phyloP scores from a whole-genome alignment of 495 filamentous ascomycete genomes.

The Lasiosphaeria miniovina region DNA sequence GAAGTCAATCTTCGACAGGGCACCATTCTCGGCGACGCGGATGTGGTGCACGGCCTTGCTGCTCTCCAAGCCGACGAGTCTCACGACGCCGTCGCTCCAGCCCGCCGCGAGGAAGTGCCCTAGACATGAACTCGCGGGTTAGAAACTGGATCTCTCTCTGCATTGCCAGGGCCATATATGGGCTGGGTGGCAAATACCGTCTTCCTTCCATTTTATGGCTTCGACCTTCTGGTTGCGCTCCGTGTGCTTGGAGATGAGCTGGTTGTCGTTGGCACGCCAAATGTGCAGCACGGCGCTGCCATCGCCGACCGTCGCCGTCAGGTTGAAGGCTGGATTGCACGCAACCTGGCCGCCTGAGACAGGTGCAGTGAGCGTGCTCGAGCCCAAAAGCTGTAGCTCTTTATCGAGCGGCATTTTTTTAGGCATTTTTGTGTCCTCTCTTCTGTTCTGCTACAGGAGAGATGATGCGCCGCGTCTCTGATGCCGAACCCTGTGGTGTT shows the following conservation, averaged over 20 bases:
- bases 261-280: conserved; percentile 42
- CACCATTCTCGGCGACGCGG: conserved; percentile 30
- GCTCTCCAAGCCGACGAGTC: conserved; percentile 70
- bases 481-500: neutral
- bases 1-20: conserved; percentile 53
- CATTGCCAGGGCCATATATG: conserved; percentile 15
- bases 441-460: neutral
- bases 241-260: conserved; percentile 41
- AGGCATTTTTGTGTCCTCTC: neutral
- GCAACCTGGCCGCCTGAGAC: conserved; percentile 49
- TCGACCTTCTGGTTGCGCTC: conserved; percentile 53
- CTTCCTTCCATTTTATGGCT: conserved; percentile 70
- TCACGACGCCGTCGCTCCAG: conserved; percentile 68
- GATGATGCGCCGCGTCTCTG: neutral
- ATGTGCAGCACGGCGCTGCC: conserved; percentile 65
- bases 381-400: conserved; percentile 39
- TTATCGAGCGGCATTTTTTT: neutral
- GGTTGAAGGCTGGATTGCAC: conserved; percentile 80
- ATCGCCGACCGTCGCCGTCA: conserved; percentile 70
- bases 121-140: conserved; percentile 16
- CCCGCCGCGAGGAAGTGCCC: conserved; percentile 75
- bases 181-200: conserved; percentile 54
- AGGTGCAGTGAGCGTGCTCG: conserved; percentile 41
- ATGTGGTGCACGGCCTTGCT: conserved; percentile 76
- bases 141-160: neutral